These are phyloP conservation scores for Talaromyces sp. DNA, from an alignment of 2,329 filamentous ascomycete genomes.

Conservation along the genomic window DNA sequence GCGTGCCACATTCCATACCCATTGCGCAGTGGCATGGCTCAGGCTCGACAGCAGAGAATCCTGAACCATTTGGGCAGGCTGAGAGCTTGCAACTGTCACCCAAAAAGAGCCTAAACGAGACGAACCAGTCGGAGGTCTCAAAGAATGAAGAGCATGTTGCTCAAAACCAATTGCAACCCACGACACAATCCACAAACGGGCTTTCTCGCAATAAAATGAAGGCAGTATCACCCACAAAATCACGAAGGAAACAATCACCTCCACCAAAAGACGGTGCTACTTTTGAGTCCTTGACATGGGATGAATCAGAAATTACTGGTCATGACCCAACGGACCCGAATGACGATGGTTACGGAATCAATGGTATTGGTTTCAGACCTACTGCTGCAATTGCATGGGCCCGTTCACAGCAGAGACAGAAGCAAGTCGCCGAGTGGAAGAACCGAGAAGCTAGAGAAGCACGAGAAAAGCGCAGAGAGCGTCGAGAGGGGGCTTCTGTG, in stretches of 20 bases:
- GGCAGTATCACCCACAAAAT: slow-evolving; percentile 22
- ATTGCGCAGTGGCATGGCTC: slow-evolving; percentile 8
- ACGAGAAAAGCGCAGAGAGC: slow-evolving; percentile 54
- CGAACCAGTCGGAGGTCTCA: not conserved
- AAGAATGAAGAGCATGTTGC: not conserved
- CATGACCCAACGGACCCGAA: slow-evolving; percentile 55
- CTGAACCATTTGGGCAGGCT: not conserved
- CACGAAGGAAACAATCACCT: slow-evolving; percentile 30
- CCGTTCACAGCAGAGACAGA: slow-evolving; percentile 54
- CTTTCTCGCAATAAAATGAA: slow-evolving; percentile 26
- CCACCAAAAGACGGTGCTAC: slow-evolving; percentile 28
- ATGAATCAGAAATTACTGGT: slow-evolving; percentile 61
- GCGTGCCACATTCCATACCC: not conserved
- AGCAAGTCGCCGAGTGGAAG: slow-evolving; percentile 60
- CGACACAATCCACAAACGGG: not conserved
- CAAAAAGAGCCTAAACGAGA: not conserved
- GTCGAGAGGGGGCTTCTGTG: slow-evolving; percentile 37
- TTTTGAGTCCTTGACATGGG: slow-evolving; percentile 48
- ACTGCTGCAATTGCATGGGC: slow-evolving; percentile 58
- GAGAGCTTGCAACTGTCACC: slow-evolving; percentile 10
- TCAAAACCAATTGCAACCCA: not conserved
- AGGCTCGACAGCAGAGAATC: not conserved
- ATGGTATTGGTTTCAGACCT: slow-evolving; percentile 62
- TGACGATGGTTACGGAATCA: slow-evolving; percentile 62
- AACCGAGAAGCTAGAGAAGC: slow-evolving; percentile 58